phyloP scores from a whole-genome alignment of 331 rosid genomes.

The Prunus yedoensis region DNA sequence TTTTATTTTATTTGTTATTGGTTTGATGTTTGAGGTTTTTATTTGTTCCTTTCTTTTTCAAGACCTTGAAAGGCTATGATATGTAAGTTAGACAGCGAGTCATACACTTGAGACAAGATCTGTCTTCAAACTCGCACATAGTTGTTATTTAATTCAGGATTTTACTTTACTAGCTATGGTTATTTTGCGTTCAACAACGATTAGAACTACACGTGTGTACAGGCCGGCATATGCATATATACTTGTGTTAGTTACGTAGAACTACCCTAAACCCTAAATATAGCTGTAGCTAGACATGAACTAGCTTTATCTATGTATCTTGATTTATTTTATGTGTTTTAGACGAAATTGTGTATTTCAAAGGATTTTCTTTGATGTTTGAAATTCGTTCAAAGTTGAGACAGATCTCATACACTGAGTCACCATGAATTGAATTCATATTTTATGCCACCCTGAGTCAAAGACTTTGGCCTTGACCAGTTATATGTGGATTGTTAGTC shows the following conservation, averaged over 20 bases:
- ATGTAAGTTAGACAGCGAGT: neutral
- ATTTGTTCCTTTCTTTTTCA: neutral
- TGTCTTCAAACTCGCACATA: too few species aligned
- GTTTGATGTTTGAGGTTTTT: neutral
- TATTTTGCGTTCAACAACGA: neutral
- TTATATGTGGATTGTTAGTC: too few species aligned
- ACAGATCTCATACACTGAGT: neutral
- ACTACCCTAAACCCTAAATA: too few species aligned
- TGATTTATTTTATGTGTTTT: neutral
- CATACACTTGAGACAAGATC: neutral
- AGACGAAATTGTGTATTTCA: too few species aligned
- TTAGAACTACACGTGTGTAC: neutral
- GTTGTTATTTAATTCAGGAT: too few species aligned
- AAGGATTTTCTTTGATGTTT: neutral
- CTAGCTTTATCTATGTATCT: neutral
- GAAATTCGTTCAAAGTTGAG: neutral
- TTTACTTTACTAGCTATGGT: too few species aligned
- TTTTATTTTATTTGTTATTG: neutral
- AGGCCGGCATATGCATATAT: too few species aligned
- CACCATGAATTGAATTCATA: too few species aligned
- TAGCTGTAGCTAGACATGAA: neutral
- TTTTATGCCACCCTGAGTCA: neutral
- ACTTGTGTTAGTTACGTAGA: neutral
- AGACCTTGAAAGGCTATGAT: neutral
- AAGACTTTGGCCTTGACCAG: too few species aligned